phyloP scores from a whole-genome alignment of 768 basidiomycete species.

The Mrakia frigida region DNA sequence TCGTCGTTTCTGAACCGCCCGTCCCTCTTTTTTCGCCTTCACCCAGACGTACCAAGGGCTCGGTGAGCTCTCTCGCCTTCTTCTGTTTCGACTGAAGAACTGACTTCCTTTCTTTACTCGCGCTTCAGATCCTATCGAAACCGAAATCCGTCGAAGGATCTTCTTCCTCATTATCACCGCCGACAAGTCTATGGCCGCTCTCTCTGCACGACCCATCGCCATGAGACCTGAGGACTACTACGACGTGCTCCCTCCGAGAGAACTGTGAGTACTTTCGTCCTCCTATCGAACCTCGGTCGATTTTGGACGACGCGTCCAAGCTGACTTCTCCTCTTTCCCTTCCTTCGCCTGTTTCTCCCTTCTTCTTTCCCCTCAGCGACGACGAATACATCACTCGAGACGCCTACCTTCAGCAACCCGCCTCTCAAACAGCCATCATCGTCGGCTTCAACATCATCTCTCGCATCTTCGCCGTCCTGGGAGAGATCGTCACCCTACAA shows the following conservation, averaged over 20 bases:
- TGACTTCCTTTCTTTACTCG: slow-evolving; percentile 54
- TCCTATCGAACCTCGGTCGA: too few species aligned
- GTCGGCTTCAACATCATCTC: slow-evolving; percentile 83
- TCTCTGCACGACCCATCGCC: slow-evolving; percentile 76
- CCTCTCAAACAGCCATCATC: slow-evolving; percentile 74
- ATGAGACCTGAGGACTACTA: slow-evolving; percentile 70
- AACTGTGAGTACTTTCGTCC: slow-evolving; percentile 36
- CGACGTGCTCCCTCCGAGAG: slow-evolving; percentile 40
- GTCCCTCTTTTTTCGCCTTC: too few species aligned
- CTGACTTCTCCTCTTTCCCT: slow-evolving; percentile 25
- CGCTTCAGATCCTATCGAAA: slow-evolving; percentile 77
- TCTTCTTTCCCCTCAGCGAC: slow-evolving; percentile 42
- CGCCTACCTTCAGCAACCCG: slow-evolving; percentile 79
- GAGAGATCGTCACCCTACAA: slow-evolving; percentile 36
- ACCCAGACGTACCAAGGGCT: neutral
- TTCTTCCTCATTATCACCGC: slow-evolving; percentile 87
- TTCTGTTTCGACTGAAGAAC: too few species aligned
- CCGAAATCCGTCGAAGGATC: slow-evolving; percentile 73
- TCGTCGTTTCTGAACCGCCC: neutral
- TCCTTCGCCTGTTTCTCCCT: neutral
- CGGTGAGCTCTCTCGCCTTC: neutral
- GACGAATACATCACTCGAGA: slow-evolving; percentile 67
- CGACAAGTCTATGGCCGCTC: slow-evolving; percentile 74
- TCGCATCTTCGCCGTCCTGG: slow-evolving; percentile 56
- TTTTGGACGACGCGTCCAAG: too few species aligned